Evolutionary conservation across 2,329 filamentous ascomycete species (phyloP), one percentile per base, ranked within the genome.

Genomic region (Phaeosphaeriaceae sp.): DNA sequence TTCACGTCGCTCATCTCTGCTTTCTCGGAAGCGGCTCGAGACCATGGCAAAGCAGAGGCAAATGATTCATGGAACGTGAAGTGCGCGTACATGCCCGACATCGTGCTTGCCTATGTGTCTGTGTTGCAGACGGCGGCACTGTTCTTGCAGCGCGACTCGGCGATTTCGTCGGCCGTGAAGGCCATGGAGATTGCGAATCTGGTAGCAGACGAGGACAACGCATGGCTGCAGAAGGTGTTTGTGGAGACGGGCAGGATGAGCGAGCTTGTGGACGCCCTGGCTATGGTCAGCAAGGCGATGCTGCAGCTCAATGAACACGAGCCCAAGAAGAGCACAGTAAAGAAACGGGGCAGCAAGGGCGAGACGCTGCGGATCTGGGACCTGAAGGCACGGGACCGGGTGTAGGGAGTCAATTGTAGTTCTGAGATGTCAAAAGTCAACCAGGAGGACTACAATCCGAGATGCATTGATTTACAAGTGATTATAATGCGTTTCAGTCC

Each of bases 141-240:
- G 48, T 84, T 87, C 49, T 81, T 96, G 45, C 89, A 88, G 47
- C 88, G 92, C 45, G 91, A 94, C 57, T 86, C 90, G 63, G 83
- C 96, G 21, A 84, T 95, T 25, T 89, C 94, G 57, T 86, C 90
- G 64, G 83, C 96, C 19, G 84, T 95, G 24, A 89, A 94, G 72
- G 91, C 89, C 69, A 94, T 99, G 91, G 91, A 97, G 58, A 82
- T 99, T 17, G 89, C 92, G 1, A 88, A 89, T 1, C 75, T 88
- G 1, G 85, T 97, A 51, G 92, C 94, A 1, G 68, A 73, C 15
- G 61, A 66, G 24, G 56, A 60, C 1, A 73, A 69, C 31, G 62
- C 60, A 45, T 75, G 71, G 66, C 58, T 83, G 21, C 72, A 77
- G 20, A 68, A 72, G 24, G 62, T 70, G 27, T 79, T 83, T 52